Evolutionary conservation across 352 stramenopile genomes (phyloP), one percentile per base, ranked within the genome.

Genomic region (Thalassiosira livingstoniorum): DNA sequence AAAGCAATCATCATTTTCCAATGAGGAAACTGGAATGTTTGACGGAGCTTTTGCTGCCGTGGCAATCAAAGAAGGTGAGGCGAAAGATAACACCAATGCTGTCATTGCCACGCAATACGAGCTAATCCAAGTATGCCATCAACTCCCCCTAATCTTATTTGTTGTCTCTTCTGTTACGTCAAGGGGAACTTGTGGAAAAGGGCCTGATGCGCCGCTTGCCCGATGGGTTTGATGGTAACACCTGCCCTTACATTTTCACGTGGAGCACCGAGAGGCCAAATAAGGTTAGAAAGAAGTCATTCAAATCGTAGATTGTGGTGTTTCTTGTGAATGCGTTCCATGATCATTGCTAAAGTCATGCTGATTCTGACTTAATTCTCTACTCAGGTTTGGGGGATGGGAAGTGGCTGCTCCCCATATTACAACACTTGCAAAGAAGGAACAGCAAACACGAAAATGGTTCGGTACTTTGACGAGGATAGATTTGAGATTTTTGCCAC

Each of bases 211-310:
- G 87, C 64, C 85, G 85, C 82, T 74, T 92, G 58, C 85, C 85
- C 23, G 85, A 91, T n/a, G 87, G 87, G 27, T 92, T 92, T 54
- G 85, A 92, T 66, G 87, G 87, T 27, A 90, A 90, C 65, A 87
- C 83, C 0, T 92, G 87, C 43, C 82, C 86, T 29, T 90, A 91
- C 67, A 89, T 91, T 69, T 92, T 91, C 70, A 92, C 87, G 23
- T 92, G 87, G 87, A 86, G 72, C 42, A 79, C 39, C 42, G 84
- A 92, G 53, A 77, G 87, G 18, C 87, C 87, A 37, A 90, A 89
- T 60, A 90, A 84, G 69, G 80, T 84, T 47, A 80, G 57, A 7
- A 31, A 31, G 39, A 25, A n/a, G n/a, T n/a, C n/a, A n/a, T n/a
- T n/a, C n/a, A n/a, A n/a, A n/a, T n/a, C n/a, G n/a, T n/a, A n/a